A percentile compares a stretch with the other conserved stretches of the same genome.
Evolutionary conservation across 768 basidiomycete genomes (phyloP).

Genomic region (Suillus plorans): DNA sequence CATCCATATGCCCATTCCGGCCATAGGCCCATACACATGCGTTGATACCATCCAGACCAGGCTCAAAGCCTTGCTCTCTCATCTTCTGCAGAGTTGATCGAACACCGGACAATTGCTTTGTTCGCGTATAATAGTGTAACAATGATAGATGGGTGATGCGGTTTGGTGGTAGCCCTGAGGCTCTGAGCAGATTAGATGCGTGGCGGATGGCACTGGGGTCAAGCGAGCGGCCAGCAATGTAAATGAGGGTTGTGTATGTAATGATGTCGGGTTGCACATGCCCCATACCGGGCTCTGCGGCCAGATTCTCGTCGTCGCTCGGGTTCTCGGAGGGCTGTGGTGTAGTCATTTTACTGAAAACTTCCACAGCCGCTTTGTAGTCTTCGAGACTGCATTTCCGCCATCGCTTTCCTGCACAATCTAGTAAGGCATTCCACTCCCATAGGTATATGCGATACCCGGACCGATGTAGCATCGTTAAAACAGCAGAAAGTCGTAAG

Average conservation of each 20-base stretch:
- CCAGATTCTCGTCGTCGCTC: conserved; percentile 35
- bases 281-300: neutral
- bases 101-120: conserved; percentile 49
- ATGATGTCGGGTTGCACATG: conserved; percentile 54
- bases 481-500: conserved; percentile 65
- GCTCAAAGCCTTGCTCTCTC: conserved; percentile 44
- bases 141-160: conserved; percentile 62
- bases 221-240: conserved; percentile 57
- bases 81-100: conserved; percentile 56
- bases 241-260: conserved; percentile 69
- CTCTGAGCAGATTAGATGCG: conserved; percentile 51
- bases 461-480: conserved; percentile 54
- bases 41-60: conserved; percentile 70
- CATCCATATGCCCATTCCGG: conserved; percentile 47
- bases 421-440: conserved; percentile 78
- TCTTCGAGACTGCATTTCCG: conserved; percentile 57
- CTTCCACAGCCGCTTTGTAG: conserved; percentile 57
- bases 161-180: conserved; percentile 56
- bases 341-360: conserved; percentile 60
- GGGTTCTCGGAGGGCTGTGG: conserved; percentile 26
- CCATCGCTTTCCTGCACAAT: conserved; percentile 64
- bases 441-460: conserved; percentile 56
- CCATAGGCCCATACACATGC: conserved; percentile 71
- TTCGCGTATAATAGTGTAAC: conserved; percentile 53
- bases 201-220: conserved; percentile 44